These are phyloP conservation scores for Leishmania braziliensis DNA, from an alignment of 208 protist species.

Conservation along the genomic window DNA sequence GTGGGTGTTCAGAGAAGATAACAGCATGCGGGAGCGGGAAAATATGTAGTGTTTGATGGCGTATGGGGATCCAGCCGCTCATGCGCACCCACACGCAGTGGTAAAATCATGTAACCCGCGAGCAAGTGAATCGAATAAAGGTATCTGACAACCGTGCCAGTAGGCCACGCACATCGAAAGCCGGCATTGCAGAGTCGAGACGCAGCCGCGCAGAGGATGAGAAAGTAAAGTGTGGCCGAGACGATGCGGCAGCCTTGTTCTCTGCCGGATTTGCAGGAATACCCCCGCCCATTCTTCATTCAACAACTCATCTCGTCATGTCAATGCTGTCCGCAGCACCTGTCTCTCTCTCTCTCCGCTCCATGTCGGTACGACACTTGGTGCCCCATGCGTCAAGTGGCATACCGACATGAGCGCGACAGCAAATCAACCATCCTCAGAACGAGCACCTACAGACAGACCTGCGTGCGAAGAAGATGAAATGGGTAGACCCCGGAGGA, in stretches of 20 bases:
- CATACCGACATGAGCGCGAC: not conserved
- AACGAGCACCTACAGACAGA: not conserved
- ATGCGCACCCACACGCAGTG: not conserved
- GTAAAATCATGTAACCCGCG: not conserved
- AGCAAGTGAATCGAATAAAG: not conserved
- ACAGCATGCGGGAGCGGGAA: not conserved
- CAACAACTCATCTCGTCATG: not conserved
- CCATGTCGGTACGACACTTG: not conserved
- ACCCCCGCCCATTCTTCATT: not conserved
- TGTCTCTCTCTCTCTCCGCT: not conserved
- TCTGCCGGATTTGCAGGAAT: not conserved
- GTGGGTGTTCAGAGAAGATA: not conserved
- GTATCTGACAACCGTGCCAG: not conserved
- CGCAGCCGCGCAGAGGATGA: not conserved
- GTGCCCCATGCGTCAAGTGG: not conserved
- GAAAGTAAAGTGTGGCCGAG: not conserved
- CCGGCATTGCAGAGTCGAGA: not conserved
- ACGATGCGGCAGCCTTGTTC: not conserved
- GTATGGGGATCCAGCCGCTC: not conserved
- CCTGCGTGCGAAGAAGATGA: not conserved
- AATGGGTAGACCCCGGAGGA: not conserved
- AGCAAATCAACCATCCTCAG: not conserved
- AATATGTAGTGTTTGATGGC: not conserved
- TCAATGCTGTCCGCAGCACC: not conserved
- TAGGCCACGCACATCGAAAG: not conserved